phyloP scores from a whole-genome alignment of 345 rosid genomes.

The Carallia brachiata region DNA sequence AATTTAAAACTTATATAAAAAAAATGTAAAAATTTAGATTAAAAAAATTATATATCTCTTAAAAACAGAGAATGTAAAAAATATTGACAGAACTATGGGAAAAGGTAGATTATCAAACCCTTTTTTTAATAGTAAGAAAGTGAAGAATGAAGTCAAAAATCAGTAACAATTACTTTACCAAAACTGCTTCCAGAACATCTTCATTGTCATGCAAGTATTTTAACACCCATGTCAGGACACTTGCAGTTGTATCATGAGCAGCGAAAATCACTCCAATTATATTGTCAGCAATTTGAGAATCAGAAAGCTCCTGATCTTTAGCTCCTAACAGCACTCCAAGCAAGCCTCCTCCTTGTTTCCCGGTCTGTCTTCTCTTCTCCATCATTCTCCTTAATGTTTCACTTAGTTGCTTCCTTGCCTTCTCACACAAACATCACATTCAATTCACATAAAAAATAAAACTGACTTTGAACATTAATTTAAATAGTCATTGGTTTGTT shows the following conservation, averaged over 20 bases:
- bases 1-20: too few species aligned
- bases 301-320: constrained; percentile 49
- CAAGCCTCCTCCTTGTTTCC: constrained; percentile 50
- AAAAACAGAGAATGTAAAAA: too few species aligned
- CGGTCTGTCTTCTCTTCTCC: constrained; percentile 55
- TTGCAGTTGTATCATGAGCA: constrained; percentile 92
- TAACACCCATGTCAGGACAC: constrained; percentile 77
- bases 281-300: constrained; percentile 86
- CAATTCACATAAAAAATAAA: too few species aligned
- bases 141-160: too few species aligned
- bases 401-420: constrained; percentile 72
- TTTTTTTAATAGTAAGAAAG: too few species aligned
- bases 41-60: too few species aligned
- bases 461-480: too few species aligned
- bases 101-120: too few species aligned
- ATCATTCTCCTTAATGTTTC: constrained; percentile 56
- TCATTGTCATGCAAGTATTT: constrained; percentile 77
- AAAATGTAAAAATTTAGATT: too few species aligned
- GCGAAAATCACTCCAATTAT: constrained; percentile 91
- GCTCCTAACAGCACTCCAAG: constrained; percentile 60
- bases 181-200: constrained; percentile 55
- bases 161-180: constrained; percentile 33
- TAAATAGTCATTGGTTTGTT: too few species aligned
- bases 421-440: constrained; percentile 1
- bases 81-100: too few species aligned